Base-by-base conservation (phyloP, 495 filamentous ascomycete species). In the Cercophora scortea region DNA sequence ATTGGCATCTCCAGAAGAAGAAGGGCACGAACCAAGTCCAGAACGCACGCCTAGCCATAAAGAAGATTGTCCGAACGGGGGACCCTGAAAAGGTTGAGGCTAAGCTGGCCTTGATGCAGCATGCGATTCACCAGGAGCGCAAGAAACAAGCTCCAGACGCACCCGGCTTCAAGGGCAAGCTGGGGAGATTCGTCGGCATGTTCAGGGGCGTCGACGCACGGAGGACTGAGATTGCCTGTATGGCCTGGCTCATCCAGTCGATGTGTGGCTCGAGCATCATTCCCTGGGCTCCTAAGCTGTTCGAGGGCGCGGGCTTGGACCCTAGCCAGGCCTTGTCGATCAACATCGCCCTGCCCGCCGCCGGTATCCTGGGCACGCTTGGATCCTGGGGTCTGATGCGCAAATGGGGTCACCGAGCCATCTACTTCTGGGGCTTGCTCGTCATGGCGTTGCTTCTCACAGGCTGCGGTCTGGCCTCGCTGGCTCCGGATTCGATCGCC, bases 221-320 rank as follows among this genome's bases (percentile, higher is more conserved):
- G 45, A 83, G 87, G 36, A 90, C 87, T 2, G 82, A 86, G 55
- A 84, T 87, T 52, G 77, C 79, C 49, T 84, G 79, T 63, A 72
- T 82, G 61, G 72, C 77, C 49, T 91, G 85, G 84, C 71, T 81
- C 8, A 83, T 87, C 33, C 87, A 90, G 64, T 81, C 82, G 15
- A 66, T 89, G 15, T 83, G 76, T 48, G 87, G 87, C 10, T 84
- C 83, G 51, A 77, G 80, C 1, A 79, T 91, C 63, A 82, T 81
- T 48, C 82, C 82, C 40, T 87, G 85, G 60, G 82, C 78, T 10
- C 82, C 83, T 33, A 85, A 86, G 55, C 87, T 89, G 64, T 77
- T 83, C 61, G 69, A 83, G 55, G 78, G 82, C 56, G 86, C 86
- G 4, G 87, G 87, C 3, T 72, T 89, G 13, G 64, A 63, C 12